Evolutionary conservation across 1,284 basidiomycete genomes (phyloP), one percentile per base, ranked within the genome.

Genomic region (Athelia psychrophila): DNA sequence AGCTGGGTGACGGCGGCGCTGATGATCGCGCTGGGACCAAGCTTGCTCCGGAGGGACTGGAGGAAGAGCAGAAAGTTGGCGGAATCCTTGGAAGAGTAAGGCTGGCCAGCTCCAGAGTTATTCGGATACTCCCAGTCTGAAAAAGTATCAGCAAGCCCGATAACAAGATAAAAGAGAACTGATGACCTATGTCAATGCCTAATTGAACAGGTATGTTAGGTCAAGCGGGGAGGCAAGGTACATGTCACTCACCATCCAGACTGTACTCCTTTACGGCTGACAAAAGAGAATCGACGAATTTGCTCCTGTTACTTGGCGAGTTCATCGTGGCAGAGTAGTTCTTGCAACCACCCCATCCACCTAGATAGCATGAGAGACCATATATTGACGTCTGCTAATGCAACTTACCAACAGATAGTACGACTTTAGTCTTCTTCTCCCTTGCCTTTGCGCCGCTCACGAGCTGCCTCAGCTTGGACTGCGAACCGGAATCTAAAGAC

Each of bases 81-180:
- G 2, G 86, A 74, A 65, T 93, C 91, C 9, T 71, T 58, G 2
- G 78, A 59, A 0, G 81, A 81, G 61, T 81, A 75, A 2, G 74
- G 76, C 65, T 93, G 90, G 12, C 84, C 83, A 8, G 77, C 75
- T 3, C 88, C 89, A 1, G 68, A 60, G 10, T 79, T 75, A 54
- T 85, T 86, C 9, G 90, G 90, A 64, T 91, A 92, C 74, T 91
- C 88, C 79, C 88, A 91, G 63, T 92, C 27, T 30, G 27, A 13
- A 6, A 30, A 30, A 13, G 5, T 13, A 13, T 30, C 27, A 30
- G 27, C 13, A 5, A 30, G 27, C 27, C 27, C 27, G n/a, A 30
- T 13, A 30, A 13, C 5, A 30, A 13, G 27, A 6, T 30, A 13
- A 30, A 30, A 6, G 27, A 13, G 27, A 30, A 30, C 5, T 30